phyloP scores from a whole-genome alignment of 202 grass and related monocot genomes.

The Bolboschoenoplectus hybrid region DNA sequence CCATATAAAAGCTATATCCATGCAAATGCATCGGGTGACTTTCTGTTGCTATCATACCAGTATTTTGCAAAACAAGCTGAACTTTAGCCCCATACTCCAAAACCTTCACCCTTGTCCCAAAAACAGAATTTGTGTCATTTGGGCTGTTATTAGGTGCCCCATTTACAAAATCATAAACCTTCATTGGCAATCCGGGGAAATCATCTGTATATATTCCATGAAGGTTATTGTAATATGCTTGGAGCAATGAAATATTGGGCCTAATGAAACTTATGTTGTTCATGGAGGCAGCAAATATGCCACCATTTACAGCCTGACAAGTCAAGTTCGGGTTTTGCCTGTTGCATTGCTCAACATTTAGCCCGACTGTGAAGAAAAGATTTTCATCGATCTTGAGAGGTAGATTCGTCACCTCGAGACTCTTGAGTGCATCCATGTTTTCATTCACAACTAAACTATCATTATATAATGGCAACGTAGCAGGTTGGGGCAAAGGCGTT shows the following conservation, averaged over 20 bases:
- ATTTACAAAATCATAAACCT: constrained; percentile 49
- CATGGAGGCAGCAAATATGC: constrained; percentile 39
- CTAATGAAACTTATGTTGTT: constrained; percentile 51
- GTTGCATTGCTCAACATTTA: constrained; percentile 34
- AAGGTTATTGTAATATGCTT: constrained; percentile 40
- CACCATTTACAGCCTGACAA: background rate
- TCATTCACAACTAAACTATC: constrained; percentile 38
- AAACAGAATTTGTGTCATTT: background rate
- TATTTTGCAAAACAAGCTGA: constrained; percentile 53
- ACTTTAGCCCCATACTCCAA: constrained; percentile 37
- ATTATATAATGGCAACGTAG: constrained; percentile 36
- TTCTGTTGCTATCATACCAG: constrained; percentile 34
- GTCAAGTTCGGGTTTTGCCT: background rate
- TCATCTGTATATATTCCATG: background rate
- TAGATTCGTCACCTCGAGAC: constrained; percentile 32
- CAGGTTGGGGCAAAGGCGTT: background rate
- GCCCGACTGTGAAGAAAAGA: constrained; percentile 36
- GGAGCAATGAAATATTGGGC: constrained; percentile 23
- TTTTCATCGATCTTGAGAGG: constrained; percentile 19
- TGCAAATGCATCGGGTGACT: constrained; percentile 52
- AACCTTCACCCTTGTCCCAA: constrained; percentile 22
- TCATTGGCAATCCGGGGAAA: constrained; percentile 33
- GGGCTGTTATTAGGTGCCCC: constrained; percentile 18
- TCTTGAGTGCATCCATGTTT: constrained; percentile 37
- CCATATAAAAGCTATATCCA: constrained; percentile 45